These are phyloP conservation scores for Rhizopogon vinicolor DNA, from an alignment of 768 basidiomycete genomes.

Conservation along the genomic window DNA sequence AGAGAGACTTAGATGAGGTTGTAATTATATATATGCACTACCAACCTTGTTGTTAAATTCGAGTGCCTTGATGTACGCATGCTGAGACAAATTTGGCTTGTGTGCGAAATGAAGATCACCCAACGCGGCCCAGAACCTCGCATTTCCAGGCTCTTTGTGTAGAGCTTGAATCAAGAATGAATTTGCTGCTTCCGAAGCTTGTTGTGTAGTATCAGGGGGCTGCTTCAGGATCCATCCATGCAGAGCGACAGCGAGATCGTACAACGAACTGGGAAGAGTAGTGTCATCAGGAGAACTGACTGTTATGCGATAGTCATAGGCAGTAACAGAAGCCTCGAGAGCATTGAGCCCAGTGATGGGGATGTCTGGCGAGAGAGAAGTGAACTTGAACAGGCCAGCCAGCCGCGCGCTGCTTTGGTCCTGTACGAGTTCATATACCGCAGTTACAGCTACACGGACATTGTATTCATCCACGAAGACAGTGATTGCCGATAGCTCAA, in stretches of 20 bases:
- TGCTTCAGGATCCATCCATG: conserved; percentile 40
- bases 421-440: conserved; percentile 34
- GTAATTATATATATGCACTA: conserved; percentile 2
- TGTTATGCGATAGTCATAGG: conserved; percentile 58
- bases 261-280: conserved; percentile 57
- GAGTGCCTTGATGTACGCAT: conserved; percentile 86
- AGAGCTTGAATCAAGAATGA: conserved; percentile 67
- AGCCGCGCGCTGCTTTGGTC: conserved; percentile 39
- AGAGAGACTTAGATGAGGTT: conserved; percentile 2
- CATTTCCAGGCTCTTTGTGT: conserved; percentile 65
- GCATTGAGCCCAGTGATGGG: conserved; percentile 30
- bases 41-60: conserved; percentile 81
- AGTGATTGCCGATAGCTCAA: conserved; percentile 53
- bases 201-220: conserved; percentile 11
- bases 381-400: conserved; percentile 32
- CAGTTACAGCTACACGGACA: conserved; percentile 30
- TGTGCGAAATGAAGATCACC: conserved; percentile 66
- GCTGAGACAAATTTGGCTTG: conserved; percentile 76
- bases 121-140: conserved; percentile 77
- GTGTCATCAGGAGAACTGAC: conserved; percentile 50
- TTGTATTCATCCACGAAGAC: conserved; percentile 41
- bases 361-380: conserved; percentile 17
- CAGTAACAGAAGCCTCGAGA: conserved; percentile 49
- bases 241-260: conserved; percentile 67
- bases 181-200: conserved; percentile 38